Evolutionary conservation across 805 yeast species (phyloP), one percentile per base, ranked within the genome.

Genomic region (Vanderwaltozyma yarrowii): DNA sequence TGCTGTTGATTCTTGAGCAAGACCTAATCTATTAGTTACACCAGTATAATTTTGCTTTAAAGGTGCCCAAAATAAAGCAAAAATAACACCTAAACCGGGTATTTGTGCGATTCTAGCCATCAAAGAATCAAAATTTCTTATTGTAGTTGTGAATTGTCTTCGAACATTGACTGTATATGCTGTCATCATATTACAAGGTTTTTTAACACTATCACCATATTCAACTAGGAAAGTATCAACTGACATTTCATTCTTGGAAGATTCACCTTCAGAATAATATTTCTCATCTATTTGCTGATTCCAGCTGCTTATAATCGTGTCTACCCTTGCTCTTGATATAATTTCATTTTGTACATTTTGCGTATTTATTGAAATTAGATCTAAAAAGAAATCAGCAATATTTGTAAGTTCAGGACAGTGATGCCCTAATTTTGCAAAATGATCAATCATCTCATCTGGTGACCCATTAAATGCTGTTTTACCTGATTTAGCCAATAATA

Each of bases 401-500:
- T 82, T 84, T 8, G 77, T 71, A 27, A 71, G 57, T 7, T 57
- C 58, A 0, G 92, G 88, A 42, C 82, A 73, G 0, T 69, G 63
- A 47, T 64, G 73, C 0, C 83, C 83, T 30, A 71, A 43, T 0
- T 49, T 37, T 0, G 50, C 44, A 38, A 85, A 74, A 56, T 81
- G 73, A 0, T 48, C 43, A 7, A 66, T 57, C 58, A 83, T 58
- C 4, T 56, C 59, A 0, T 40, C 36, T 4, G 78, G 69, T 0
- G 63, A 49, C 0, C 92, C 92, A 56, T 80, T 74, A 52, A 73
- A 86, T 4, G 80, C 76, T 15, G 77, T 85, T 25, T 59, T 53
- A 7, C 89, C 88, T 30, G 88, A 84, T 54, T 76, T 78, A 0
- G 87, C 83, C 18, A 86, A 62, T 30, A 86, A 60, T 27, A 84